Percentiles rank a stretch among this genome's conserved stretches.
These are phyloP conservation scores for Linnemannia zychae DNA, from an alignment of 192 early-diverging fungal species.

Conservation along the genomic window DNA sequence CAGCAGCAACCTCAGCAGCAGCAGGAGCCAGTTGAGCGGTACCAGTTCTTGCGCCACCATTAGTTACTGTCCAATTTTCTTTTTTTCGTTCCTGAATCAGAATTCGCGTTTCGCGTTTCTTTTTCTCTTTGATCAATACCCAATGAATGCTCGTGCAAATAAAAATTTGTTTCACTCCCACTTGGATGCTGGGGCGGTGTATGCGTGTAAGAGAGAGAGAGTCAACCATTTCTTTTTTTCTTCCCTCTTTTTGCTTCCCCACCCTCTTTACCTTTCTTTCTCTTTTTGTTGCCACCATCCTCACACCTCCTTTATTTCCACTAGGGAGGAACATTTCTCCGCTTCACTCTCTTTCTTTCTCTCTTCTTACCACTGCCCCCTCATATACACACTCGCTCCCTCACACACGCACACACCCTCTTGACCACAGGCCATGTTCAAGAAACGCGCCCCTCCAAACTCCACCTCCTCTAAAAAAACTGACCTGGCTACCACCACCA, in stretches of 20 bases:
- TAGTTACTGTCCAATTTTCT: not conserved
- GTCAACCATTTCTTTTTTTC: not conserved
- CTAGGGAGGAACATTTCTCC: too few species aligned
- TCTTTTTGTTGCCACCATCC: not conserved
- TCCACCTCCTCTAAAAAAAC: not conserved
- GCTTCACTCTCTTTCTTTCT: not conserved
- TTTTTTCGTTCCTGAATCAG: not conserved
- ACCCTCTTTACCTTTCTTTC: not conserved
- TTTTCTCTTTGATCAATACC: not conserved
- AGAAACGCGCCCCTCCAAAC: constrained; percentile 34
- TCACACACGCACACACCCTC: not conserved
- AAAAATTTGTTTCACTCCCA: not conserved
- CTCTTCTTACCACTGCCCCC: not conserved
- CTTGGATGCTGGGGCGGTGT: not conserved
- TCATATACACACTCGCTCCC: not conserved
- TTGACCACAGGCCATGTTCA: constrained; percentile 36
- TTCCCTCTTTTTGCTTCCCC: too few species aligned
- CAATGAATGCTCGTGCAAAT: not conserved
- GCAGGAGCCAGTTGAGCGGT: not conserved
- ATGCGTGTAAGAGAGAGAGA: not conserved
- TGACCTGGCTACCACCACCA: not conserved
- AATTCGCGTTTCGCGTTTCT: not conserved
- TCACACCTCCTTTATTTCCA: too few species aligned
- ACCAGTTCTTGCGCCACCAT: constrained; percentile 16
- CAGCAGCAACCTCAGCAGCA: not conserved